Evolutionary conservation across 768 basidiomycete species (phyloP).

Genomic region (Gautieria morchelliformis): DNA sequence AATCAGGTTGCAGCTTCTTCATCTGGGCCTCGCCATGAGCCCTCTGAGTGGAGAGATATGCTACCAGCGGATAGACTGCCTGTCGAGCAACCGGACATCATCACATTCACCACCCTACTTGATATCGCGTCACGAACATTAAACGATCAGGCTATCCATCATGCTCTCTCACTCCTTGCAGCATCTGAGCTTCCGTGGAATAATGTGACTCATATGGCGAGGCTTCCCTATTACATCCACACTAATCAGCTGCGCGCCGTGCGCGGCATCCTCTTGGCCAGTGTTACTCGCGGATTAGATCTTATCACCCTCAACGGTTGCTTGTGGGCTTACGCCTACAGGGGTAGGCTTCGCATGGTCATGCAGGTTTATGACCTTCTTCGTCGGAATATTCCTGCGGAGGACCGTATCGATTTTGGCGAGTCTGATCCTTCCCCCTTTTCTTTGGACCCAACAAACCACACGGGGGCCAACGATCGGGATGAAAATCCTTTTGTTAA

Average conservation of each 20-base stretch:
- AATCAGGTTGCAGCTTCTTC: conserved; percentile 23
- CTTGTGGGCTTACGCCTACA: conserved; percentile 57
- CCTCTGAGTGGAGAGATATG: not conserved
- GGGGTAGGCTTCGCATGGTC: conserved; percentile 45
- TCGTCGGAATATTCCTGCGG: conserved; percentile 39
- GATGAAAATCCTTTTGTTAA: conserved; percentile 11
- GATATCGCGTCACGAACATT: conserved; percentile 49
- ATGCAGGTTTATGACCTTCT: conserved; percentile 54
- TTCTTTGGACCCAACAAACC: not conserved
- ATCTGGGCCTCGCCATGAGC: conserved; percentile 10
- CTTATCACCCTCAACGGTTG: conserved; percentile 49
- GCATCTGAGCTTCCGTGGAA: conserved; percentile 47
- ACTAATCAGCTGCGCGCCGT: conserved; percentile 42
- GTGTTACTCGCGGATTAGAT: conserved; percentile 49
- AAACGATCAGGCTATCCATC: conserved; percentile 32
- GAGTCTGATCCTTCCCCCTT: conserved; percentile 26
- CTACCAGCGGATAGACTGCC: not conserved
- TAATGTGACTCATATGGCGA: conserved; percentile 49
- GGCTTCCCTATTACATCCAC: conserved; percentile 46
- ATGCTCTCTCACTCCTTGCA: conserved; percentile 44
- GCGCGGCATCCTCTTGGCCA: conserved; percentile 42
- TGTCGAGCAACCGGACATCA: conserved; percentile 44
- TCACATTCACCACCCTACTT: conserved; percentile 62
- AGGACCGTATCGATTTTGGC: conserved; percentile 23
- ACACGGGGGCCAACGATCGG: not conserved